Conservation (phyloP, 2,329 filamentous ascomycete species). For the Xylogone sp. region DNA sequence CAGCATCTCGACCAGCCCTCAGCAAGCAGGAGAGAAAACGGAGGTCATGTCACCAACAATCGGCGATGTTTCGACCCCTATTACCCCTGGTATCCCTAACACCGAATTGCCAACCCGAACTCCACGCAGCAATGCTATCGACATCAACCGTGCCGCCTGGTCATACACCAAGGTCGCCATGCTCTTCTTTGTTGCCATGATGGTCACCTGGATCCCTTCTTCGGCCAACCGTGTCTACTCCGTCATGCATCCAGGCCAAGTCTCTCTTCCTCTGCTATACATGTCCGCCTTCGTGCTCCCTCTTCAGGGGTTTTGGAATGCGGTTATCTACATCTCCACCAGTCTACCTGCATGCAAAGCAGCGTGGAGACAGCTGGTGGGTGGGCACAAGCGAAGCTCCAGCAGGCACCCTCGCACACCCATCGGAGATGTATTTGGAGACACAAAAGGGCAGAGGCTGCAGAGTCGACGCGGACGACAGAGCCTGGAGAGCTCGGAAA, state of each 20-base stretch:
- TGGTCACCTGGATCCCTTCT: conserved; percentile 74
- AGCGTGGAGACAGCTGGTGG: conserved; percentile 22
- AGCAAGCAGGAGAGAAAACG: neutral
- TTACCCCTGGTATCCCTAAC: neutral
- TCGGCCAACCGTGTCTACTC: conserved; percentile 74
- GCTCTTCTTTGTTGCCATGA: conserved; percentile 67
- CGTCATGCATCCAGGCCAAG: conserved; percentile 50
- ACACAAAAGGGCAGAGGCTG: neutral
- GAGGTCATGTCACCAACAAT: neutral
- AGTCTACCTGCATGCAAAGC: conserved; percentile 61
- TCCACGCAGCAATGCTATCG: conserved; percentile 5
- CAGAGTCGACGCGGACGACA: neutral
- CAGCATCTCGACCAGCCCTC: conserved; percentile 5
- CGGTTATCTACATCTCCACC: conserved; percentile 69
- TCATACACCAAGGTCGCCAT: conserved; percentile 67
- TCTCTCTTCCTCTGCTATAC: conserved; percentile 60
- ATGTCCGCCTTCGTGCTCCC: conserved; percentile 72
- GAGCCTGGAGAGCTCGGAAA: neutral
- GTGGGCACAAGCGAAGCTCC: neutral
- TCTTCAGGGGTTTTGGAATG: conserved; percentile 82
- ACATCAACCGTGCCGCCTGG: conserved; percentile 59
- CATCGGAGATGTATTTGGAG: neutral
- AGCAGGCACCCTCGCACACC: neutral
- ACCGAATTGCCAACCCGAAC: neutral
- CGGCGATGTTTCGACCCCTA: neutral